Percentiles rank a stretch among this genome's conserved stretches.
Evolutionary conservation across 768 basidiomycete genomes (phyloP).

Genomic region (Phylloporus sp.): DNA sequence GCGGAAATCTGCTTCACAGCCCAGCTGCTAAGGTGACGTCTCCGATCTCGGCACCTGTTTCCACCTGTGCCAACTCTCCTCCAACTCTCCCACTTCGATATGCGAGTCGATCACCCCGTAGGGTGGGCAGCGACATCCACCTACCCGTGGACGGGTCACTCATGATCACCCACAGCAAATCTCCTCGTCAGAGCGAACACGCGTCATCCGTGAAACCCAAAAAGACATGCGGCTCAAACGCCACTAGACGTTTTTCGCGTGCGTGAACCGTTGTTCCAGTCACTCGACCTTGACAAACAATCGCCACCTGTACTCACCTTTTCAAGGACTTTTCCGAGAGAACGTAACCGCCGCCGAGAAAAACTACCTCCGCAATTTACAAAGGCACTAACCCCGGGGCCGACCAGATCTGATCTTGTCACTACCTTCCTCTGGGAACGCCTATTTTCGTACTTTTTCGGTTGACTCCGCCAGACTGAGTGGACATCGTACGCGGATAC

Average conservation of each 20-base stretch:
- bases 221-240: slow-evolving; percentile 19
- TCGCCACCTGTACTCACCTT: slow-evolving; percentile 1
- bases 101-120: not conserved
- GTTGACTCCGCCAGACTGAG: slow-evolving; percentile 15
- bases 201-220: slow-evolving; percentile 6
- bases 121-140: not conserved
- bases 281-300: slow-evolving; percentile 6
- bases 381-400: slow-evolving; percentile 1
- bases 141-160: not conserved
- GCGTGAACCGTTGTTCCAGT: slow-evolving; percentile 16
- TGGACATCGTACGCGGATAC: slow-evolving; percentile 3
- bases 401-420: slow-evolving; percentile 26
- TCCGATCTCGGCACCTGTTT: slow-evolving; percentile 6
- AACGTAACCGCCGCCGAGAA: slow-evolving; percentile 2
- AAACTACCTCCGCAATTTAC: not conserved
- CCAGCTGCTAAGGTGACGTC: not conserved
- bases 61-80: not conserved
- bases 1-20: not conserved
- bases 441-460: slow-evolving; percentile 24
- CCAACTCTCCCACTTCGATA: not conserved
- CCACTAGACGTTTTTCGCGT: slow-evolving; percentile 30
- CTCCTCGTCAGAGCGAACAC: slow-evolving; percentile 2
- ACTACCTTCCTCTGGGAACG: slow-evolving; percentile 15
- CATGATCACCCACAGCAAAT: not conserved
- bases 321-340: slow-evolving; percentile 6